Evolutionary conservation across 495 filamentous ascomycete genomes (phyloP).

Genomic region (Hypomontagnella monticulosa): DNA sequence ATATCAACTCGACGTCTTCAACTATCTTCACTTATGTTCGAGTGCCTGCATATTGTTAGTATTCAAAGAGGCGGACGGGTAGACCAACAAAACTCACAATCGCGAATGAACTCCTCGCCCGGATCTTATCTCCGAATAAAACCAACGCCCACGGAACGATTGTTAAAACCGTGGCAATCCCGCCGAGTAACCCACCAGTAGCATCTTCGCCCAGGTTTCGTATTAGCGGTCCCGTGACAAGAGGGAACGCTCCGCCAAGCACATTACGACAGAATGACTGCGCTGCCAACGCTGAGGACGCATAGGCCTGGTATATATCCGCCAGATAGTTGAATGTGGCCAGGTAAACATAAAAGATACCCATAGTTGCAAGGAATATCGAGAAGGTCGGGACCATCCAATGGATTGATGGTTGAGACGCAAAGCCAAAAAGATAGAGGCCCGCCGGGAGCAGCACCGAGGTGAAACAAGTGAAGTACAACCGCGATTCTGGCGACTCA

Average conservation of each 20-base stretch:
- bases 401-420: constrained; percentile 69
- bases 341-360: constrained; percentile 88
- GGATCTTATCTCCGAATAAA: constrained; percentile 80
- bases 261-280: constrained; percentile 88
- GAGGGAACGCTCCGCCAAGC: constrained; percentile 82
- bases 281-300: constrained; percentile 86
- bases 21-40: constrained; percentile 23
- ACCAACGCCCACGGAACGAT: constrained; percentile 88
- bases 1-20: no score
- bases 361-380: constrained; percentile 80
- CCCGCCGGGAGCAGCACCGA: constrained; percentile 73
- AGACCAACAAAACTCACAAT: constrained; percentile 39
- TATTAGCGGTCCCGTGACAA: constrained; percentile 79
- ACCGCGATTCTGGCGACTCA: constrained; percentile 75
- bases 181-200: constrained; percentile 81
- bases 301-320: constrained; percentile 87
- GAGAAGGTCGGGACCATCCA: constrained; percentile 83
- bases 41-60: constrained; percentile 24
- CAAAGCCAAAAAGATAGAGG: constrained; percentile 79
- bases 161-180: constrained; percentile 74
- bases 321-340: constrained; percentile 94
- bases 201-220: constrained; percentile 72
- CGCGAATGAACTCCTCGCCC: constrained; percentile 82
- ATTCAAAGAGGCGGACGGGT: neutral
- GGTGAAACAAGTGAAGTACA: constrained; percentile 85